Evolutionary conservation across 225 moss, liverwort and hornwort genomes (phyloP), one percentile per base, ranked within the genome.

Genomic region (Lunularia cruciata): DNA sequence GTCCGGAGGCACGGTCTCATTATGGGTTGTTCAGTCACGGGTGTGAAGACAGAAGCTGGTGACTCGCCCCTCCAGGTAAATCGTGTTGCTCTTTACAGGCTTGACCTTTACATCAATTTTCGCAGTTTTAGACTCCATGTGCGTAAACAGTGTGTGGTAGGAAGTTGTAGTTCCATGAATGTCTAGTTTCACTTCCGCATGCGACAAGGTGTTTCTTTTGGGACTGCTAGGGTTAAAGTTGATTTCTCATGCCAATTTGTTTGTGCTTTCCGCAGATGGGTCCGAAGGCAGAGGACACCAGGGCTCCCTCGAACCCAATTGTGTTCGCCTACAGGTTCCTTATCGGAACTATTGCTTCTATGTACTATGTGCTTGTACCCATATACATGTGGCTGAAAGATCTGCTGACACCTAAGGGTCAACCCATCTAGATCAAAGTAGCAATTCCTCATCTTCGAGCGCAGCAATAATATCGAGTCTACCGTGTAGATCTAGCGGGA

Each of bases 321-420:
- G 86, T 88, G 26, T 95, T 95, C 71, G 75, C 86, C 12, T 95
- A 90, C 69, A 88, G 95, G 79, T 92, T 95, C 60, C 0, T 88
- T 22, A 46, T 95, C 6, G 95, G 95, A 63, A 84, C 74, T 30
- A 28, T 85, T 38, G 95, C 95, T 34, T 78, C 95, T 16, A 70
- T 85, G 57, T 92, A 95, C 77, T 95, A 92, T 51, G 86, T 92
- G 28, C 65, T 95, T 0, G 72, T 95, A 35, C 95, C 95, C 7
- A 83, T 95, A 72, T 95, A 92, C 83, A 95, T 95, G 95, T 95
- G 95, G 92, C 65, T 95, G 13, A 95, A 95, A 60, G 76, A 95
- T 59, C 62, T 85, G 55, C 63, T 95, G 46, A 27, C 87, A 7
- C 95, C 95, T 0, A 90, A 92, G 69, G 92, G 92, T 68, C 88